These are phyloP conservation scores for Schoenoplectus tabernaemontani DNA, from an alignment of 202 grass and related monocot genomes.

Conservation along the genomic window DNA sequence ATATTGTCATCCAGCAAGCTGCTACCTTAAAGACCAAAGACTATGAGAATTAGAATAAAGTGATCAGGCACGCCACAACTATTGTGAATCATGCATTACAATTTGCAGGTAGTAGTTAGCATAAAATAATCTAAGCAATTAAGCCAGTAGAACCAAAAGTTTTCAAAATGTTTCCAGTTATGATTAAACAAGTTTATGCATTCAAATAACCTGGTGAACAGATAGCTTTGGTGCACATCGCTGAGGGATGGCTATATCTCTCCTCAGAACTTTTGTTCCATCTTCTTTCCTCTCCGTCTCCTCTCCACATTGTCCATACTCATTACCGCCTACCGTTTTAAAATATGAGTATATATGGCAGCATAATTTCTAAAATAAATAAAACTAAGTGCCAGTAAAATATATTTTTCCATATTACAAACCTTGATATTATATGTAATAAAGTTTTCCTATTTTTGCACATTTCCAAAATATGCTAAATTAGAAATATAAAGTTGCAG, in stretches of 20 bases:
- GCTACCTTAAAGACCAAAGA: conserved; percentile 3
- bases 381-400: conserved; percentile 1
- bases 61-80: conserved; percentile 22
- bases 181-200: conserved; percentile 9
- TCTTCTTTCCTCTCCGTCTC: conserved; percentile 94
- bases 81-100: conserved; percentile 27
- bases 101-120: not conserved
- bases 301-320: conserved; percentile 95
- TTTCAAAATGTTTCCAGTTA: conserved; percentile 24
- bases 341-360: not conserved
- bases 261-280: conserved; percentile 59
- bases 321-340: conserved; percentile 62
- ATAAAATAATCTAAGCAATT: conserved; percentile 15
- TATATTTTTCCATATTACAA: conserved; percentile 2
- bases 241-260: conserved; percentile 75
- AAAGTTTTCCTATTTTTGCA: not conserved
- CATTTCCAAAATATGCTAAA: not conserved
- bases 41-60: conserved; percentile 22
- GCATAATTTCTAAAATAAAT: not conserved
- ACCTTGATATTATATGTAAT: not conserved
- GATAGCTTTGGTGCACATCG: conserved; percentile 73
- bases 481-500: not conserved
- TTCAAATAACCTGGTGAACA: conserved; percentile 68
- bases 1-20: not conserved
- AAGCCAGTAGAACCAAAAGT: conserved; percentile 17